Evolutionary conservation across 768 basidiomycete genomes (phyloP).

Genomic region (Lenzites betulinus): DNA sequence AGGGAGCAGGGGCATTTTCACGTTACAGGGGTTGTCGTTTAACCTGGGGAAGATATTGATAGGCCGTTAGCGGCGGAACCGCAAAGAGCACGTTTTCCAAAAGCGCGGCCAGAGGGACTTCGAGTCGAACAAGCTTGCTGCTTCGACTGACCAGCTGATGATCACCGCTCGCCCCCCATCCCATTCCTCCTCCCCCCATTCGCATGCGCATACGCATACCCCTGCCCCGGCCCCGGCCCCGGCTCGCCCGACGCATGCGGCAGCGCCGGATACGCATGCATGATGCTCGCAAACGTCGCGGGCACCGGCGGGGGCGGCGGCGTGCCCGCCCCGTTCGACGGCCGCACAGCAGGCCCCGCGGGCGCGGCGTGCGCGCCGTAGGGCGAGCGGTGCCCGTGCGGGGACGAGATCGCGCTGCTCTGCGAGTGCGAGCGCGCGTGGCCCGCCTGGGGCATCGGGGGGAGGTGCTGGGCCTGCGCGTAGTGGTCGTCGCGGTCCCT

Average conservation of each 20-base stretch:
- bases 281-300: constrained; percentile 65
- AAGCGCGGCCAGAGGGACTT: no score
- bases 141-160: no score
- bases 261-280: constrained; percentile 63
- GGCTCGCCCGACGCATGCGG: constrained; percentile 31
- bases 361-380: constrained; percentile 22
- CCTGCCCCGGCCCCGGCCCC: constrained; percentile 34
- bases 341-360: background rate
- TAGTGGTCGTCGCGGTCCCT: constrained; percentile 31
- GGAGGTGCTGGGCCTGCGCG: constrained; percentile 18
- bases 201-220: constrained; percentile 31
- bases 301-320: constrained; percentile 42
- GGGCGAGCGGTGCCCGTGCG: constrained; percentile 32
- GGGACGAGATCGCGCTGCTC: constrained; percentile 19
- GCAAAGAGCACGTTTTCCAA: no score
- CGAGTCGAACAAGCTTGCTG: no score
- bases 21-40: no score
- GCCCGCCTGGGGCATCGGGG: constrained; percentile 6
- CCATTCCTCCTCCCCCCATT: constrained; percentile 25
- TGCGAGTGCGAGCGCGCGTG: constrained; percentile 19
- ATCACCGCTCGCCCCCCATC: constrained; percentile 14
- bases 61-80: no score
- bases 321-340: constrained; percentile 15
- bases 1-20: background rate
- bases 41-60: no score